Evolutionary conservation across 2,329 filamentous ascomycete genomes (phyloP), one percentile per base, ranked within the genome.

Genomic region (Endocalyx cinctus): DNA sequence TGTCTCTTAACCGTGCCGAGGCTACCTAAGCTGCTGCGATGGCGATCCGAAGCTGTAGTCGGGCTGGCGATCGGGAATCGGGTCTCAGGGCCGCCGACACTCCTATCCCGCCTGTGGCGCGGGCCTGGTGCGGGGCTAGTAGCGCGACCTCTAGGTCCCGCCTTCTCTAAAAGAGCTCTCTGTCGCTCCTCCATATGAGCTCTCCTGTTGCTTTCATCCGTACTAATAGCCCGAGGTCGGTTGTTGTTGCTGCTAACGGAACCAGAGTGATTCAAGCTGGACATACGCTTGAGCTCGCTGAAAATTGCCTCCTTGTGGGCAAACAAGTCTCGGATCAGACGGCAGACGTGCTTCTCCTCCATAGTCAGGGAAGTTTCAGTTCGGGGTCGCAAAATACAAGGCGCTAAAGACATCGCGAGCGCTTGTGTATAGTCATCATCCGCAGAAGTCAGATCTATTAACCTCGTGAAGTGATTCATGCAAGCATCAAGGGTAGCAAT

Each of bases 401-500:
- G 84, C 1, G 88, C 84, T 27, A 98, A 70, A 5, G 71, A 67
- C 17, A 79, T 79, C 3, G 88, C 85, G 25, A 98, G 75, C 23
- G 80, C 69, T 10, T 81, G 58, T 37, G 94, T 66, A 55, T 94
- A 98, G 27, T 79, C 67, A 56, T 98, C 92, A 48, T 95, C 90
- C 19, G 92, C 92, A 11, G 90, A 97, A 3, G 92, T 98, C 43
- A 98, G 73, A 59, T 98, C 92, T 55, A 98, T 94, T 39, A 98
- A 71, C 40, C 92, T 85, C 25, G 90, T 96, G 59, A 98, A 97
- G 64, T 98, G 92, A 46, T 94, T 97, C 73, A 94, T 94, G 57
- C 95, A 85, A 25, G 92, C 92, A 60, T 98, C 92, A 39, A 98
- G 79, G n/a, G 92, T 97, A 29, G 92, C 92, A 60, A 98, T 98